These are phyloP conservation scores for Tolypocladium ophioglossoides DNA, from an alignment of 2,329 filamentous ascomycete species.

Conservation along the genomic window DNA sequence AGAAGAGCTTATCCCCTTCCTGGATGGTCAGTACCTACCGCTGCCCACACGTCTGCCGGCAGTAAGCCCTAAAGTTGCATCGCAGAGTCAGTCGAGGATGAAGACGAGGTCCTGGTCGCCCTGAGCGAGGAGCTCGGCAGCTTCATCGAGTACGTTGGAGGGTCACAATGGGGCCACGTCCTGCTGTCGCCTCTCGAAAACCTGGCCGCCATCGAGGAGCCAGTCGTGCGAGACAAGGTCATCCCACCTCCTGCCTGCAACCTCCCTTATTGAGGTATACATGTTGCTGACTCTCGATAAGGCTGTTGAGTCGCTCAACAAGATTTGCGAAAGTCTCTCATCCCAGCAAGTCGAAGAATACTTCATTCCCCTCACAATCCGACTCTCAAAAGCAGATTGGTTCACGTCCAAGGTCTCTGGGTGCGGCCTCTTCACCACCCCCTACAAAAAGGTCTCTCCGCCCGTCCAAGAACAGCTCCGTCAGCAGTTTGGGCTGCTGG, in stretches of 20 bases:
- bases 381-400: constrained; percentile 98
- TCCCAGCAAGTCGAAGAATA: constrained; percentile 90
- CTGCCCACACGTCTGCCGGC: neutral
- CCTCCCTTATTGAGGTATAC: neutral
- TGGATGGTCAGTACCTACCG: constrained; percentile 65
- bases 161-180: constrained; percentile 87
- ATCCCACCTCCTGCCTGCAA: constrained; percentile 11
- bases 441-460: constrained; percentile 83
- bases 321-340: constrained; percentile 90
- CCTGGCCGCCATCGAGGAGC: constrained; percentile 95
- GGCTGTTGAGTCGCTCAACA: constrained; percentile 98
- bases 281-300: constrained; percentile 24
- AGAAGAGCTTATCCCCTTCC: constrained; percentile 96
- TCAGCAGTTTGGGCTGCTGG: constrained; percentile 83
- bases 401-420: constrained; percentile 99
- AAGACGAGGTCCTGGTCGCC: constrained; percentile 95
- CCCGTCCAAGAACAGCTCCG: constrained; percentile 85
- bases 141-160: constrained; percentile 97
- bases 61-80: neutral
- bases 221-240: constrained; percentile 96
- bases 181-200: constrained; percentile 96
- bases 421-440: constrained; percentile 85
- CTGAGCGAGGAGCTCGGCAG: constrained; percentile 92
- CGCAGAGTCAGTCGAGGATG: constrained; percentile 94
- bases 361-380: constrained; percentile 90